Percentiles rank a stretch among this genome's conserved stretches.
phyloP scores from a whole-genome alignment of 2,329 filamentous ascomycete species.

The Thelonectria discophora region DNA sequence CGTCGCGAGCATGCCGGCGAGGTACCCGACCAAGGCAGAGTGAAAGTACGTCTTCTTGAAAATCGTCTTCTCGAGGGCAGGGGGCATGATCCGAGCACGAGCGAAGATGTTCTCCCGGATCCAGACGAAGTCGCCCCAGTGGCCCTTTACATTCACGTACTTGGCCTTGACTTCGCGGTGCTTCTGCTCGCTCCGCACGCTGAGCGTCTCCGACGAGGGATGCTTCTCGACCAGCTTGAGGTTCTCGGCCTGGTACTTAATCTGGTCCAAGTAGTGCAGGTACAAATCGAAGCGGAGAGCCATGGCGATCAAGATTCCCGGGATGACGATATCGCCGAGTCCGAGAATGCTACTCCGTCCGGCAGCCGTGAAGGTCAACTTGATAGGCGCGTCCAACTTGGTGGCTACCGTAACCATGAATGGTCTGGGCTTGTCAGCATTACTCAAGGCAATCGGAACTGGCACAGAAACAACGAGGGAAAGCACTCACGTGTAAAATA shows the following conservation, averaged over 20 bases:
- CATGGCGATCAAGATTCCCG: conserved; percentile 88
- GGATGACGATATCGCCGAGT: conserved; percentile 92
- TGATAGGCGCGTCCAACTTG: conserved; percentile 90
- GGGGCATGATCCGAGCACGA: conserved; percentile 38
- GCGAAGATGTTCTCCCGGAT: conserved; percentile 51
- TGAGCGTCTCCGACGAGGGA: conserved; percentile 44
- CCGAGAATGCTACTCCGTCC: conserved; percentile 84
- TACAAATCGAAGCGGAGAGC: conserved; percentile 93
- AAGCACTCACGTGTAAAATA: conserved; percentile 77
- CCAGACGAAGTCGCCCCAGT: conserved; percentile 90
- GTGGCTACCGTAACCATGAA: conserved; percentile 90
- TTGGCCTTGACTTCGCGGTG: conserved; percentile 60
- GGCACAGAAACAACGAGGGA: not conserved
- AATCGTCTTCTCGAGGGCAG: conserved; percentile 50
- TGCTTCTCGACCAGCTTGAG: conserved; percentile 48
- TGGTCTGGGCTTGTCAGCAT: conserved; percentile 57
- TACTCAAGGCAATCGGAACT: conserved; percentile 31
- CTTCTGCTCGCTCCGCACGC: conserved; percentile 51
- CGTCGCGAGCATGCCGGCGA: conserved; percentile 79
- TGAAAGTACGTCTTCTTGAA: conserved; percentile 91
- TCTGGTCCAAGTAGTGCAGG: conserved; percentile 78
- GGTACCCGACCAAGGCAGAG: conserved; percentile 79
- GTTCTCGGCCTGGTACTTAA: conserved; percentile 55
- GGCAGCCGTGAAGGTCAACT: conserved; percentile 78
- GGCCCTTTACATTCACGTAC: conserved; percentile 70